phyloP scores from a whole-genome alignment of 495 filamentous ascomycete genomes.

The Penicillium paradoxum region DNA sequence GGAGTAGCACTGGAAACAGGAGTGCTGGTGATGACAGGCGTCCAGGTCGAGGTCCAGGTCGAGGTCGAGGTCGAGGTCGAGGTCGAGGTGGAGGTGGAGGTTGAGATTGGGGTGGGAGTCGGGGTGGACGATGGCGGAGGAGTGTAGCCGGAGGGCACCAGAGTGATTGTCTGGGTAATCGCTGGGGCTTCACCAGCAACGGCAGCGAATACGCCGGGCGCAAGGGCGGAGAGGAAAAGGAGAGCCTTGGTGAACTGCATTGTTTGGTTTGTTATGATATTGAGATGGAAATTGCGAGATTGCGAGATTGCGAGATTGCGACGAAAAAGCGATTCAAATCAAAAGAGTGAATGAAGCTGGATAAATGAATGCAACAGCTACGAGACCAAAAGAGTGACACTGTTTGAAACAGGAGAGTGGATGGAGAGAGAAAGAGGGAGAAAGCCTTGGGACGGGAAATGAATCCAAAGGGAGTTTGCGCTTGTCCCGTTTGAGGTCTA shows the following conservation, averaged over 20 bases:
- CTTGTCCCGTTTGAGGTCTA: conserved; percentile 11
- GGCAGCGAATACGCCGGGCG: conserved; percentile 30
- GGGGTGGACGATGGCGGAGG: conserved; percentile 20
- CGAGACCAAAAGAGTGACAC: conserved; percentile 25
- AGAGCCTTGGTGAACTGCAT: conserved; percentile 39
- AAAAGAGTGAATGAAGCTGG: conserved; percentile 39
- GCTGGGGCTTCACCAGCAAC: conserved; percentile 20
- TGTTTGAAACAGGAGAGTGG: conserved; percentile 23
- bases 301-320: conserved; percentile 3
- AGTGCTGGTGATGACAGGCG: conserved; percentile 17
- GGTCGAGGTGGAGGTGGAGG: conserved; percentile 17
- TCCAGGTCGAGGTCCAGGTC: conserved; percentile 17
- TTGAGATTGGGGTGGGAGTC: conserved; percentile 21
- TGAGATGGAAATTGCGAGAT: background rate
- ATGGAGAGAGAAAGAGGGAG: conserved; percentile 12
- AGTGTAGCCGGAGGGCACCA: conserved; percentile 30
- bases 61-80: conserved; percentile 18
- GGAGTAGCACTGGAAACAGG: conserved; percentile 16
- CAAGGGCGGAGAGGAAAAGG: conserved; percentile 29
- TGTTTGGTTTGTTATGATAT: conserved; percentile 5
- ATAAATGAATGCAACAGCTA: conserved; percentile 37
- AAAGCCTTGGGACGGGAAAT: conserved; percentile 6
- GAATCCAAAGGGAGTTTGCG: conserved; percentile 9
- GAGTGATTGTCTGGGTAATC: conserved; percentile 29
- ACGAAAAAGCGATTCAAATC: background rate